A percentile compares a stretch with the other conserved stretches of the same genome.
These are phyloP conservation scores for Prosopis cineraria DNA, from an alignment of 306 rosid genomes.

Conservation along the genomic window DNA sequence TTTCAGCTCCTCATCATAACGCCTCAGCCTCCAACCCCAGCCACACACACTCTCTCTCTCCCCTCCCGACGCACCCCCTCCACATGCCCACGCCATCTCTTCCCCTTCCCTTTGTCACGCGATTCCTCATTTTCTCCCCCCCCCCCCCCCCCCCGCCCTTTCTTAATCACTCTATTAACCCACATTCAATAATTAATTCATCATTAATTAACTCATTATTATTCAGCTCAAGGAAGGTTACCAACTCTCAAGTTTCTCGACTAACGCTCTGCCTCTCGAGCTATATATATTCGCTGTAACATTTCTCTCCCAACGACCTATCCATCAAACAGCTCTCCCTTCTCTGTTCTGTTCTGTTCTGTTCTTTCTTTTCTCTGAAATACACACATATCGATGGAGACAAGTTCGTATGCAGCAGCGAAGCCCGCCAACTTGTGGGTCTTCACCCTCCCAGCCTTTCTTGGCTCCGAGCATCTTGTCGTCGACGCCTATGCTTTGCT, in stretches of 20 bases:
- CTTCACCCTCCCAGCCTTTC: constrained; percentile 45
- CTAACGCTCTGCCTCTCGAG: background rate
- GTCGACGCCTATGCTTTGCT: constrained; percentile 33
- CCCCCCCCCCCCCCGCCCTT: too few species aligned
- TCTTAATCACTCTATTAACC: too few species aligned
- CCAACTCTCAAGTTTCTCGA: background rate
- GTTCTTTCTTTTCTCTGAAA: background rate
- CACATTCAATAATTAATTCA: too few species aligned
- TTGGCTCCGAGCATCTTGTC: constrained; percentile 31
- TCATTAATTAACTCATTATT: too few species aligned
- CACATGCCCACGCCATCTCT: background rate
- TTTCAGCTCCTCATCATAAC: background rate
- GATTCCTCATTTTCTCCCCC: background rate
- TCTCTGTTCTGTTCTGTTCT: background rate
- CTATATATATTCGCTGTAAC: background rate
- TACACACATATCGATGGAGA: background rate
- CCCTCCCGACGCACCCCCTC: constrained; percentile 15
- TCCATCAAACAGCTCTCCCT: background rate
- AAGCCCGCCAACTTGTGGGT: constrained; percentile 51
- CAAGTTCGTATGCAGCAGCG: background rate
- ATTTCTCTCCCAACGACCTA: background rate
- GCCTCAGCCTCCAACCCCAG: background rate
- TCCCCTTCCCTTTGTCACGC: background rate
- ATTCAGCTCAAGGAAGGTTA: too few species aligned
- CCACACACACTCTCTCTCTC: background rate